phyloP scores from a whole-genome alignment of 2,329 filamentous ascomycete species.

The Lasiodiplodia hormozganensis region DNA sequence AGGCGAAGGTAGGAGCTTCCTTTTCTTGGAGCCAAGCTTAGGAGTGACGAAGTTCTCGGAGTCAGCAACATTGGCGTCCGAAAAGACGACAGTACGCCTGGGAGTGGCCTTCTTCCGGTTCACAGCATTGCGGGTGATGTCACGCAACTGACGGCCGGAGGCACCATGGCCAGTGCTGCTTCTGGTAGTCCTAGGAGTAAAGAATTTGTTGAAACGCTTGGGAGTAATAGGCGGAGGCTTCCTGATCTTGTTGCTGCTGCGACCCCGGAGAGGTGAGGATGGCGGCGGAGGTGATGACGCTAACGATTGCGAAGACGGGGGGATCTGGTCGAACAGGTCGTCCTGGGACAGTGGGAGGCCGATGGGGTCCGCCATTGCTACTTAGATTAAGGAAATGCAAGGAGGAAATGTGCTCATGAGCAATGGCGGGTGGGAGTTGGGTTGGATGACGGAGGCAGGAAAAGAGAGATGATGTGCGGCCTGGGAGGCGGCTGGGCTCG shows the following conservation, averaged over 20 bases:
- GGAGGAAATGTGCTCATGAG: constrained; percentile 14
- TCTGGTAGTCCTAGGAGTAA: constrained; percentile 50
- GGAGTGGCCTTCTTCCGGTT: constrained; percentile 48
- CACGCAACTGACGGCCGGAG: constrained; percentile 54
- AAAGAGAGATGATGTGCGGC: constrained; percentile 12
- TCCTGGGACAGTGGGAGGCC: constrained; percentile 21
- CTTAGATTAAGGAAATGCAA: constrained; percentile 27
- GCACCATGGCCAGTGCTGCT: constrained; percentile 30
- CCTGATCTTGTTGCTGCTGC: constrained; percentile 45
- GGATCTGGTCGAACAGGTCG: constrained; percentile 17
- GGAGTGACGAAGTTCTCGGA: constrained; percentile 42
- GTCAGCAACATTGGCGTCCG: constrained; percentile 37
- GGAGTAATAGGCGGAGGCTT: constrained; percentile 59
- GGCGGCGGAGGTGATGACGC: constrained; percentile 47
- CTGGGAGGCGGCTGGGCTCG: constrained; percentile 21
- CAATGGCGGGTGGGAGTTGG: constrained; percentile 20
- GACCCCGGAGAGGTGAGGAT: constrained; percentile 36
- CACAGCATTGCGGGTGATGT: constrained; percentile 56
- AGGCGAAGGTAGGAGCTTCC: constrained; percentile 50
- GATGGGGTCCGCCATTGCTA: constrained; percentile 20
- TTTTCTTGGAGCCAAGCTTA: constrained; percentile 42
- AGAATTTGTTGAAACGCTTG: constrained; percentile 59
- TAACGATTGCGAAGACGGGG: constrained; percentile 27
- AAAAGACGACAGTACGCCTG: constrained; percentile 49
- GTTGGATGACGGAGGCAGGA: background rate